These are phyloP conservation scores for Kluyveromyces nonfermentans DNA, from an alignment of 805 yeast species.

Conservation along the genomic window DNA sequence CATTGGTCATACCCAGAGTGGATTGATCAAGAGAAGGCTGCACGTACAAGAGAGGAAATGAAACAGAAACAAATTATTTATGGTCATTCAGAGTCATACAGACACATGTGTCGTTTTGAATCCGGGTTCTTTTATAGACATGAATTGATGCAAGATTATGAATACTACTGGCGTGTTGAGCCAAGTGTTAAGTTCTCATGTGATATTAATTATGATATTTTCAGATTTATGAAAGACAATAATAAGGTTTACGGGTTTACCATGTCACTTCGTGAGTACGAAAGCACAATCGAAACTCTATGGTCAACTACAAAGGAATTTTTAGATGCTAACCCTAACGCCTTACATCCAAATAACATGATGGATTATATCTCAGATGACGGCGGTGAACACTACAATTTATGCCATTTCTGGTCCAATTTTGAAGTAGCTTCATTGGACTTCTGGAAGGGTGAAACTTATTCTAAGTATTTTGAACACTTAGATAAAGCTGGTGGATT, in stretches of 20 bases:
- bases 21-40: constrained; percentile 69
- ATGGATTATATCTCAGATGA: constrained; percentile 66
- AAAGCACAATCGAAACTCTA: constrained; percentile 61
- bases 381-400: constrained; percentile 60
- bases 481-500: constrained; percentile 71
- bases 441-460: constrained; percentile 65
- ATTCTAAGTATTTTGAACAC: constrained; percentile 54
- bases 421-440: constrained; percentile 72
- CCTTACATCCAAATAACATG: constrained; percentile 50
- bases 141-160: constrained; percentile 54
- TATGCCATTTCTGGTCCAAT: constrained; percentile 84
- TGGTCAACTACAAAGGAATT: constrained; percentile 69
- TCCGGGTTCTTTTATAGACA: constrained; percentile 79
- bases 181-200: constrained; percentile 69
- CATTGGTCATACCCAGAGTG: constrained; percentile 85
- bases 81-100: constrained; percentile 66
- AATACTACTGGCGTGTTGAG: constrained; percentile 91
- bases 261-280: constrained; percentile 59
- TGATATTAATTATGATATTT: constrained; percentile 70
- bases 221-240: constrained; percentile 71
- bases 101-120: constrained; percentile 87
- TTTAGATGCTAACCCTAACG: constrained; percentile 48
- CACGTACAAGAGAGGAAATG: constrained; percentile 50
- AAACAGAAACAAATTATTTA: constrained; percentile 47
- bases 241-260: constrained; percentile 69